These are phyloP conservation scores for Irpex sp. DNA, from an alignment of 1,284 basidiomycete species.

Conservation along the genomic window DNA sequence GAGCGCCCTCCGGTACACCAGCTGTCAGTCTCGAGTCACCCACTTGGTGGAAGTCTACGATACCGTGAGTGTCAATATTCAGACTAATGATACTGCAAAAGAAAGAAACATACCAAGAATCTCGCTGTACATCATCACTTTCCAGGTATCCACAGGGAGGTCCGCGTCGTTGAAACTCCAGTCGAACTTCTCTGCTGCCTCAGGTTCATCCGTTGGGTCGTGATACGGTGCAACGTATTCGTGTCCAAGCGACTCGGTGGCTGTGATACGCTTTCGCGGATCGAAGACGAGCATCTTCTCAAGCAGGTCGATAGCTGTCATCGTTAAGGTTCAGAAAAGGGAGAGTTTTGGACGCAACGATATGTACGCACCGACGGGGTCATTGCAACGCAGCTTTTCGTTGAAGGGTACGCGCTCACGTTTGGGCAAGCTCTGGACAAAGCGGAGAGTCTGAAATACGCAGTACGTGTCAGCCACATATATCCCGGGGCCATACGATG, in stretches of 20 bases:
- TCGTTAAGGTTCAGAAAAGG: conserved; percentile 8
- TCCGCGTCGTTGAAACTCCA: conserved; percentile 99
- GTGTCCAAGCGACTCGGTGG: conserved; percentile 87
- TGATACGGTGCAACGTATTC: conserved; percentile 98
- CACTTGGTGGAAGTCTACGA: conserved; percentile 76
- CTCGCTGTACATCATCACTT: conserved; percentile 98
- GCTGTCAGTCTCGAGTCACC: conserved; percentile 43
- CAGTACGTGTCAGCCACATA: background rate
- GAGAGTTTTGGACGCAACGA: background rate
- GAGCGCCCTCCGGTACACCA: conserved; percentile 56
- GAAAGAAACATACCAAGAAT: conserved; percentile 69
- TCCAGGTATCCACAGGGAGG: conserved; percentile 98
- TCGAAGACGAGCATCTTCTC: conserved; percentile 99
- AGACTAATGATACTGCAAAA: background rate
- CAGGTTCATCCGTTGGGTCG: conserved; percentile 97
- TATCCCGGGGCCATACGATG: background rate
- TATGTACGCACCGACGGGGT: conserved; percentile 68
- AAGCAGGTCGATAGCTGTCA: conserved; percentile 85
- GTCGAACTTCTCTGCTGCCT: conserved; percentile 93
- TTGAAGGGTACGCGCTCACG: conserved; percentile 93
- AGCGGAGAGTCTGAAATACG: conserved; percentile 82
- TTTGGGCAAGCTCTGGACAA: conserved; percentile 97
- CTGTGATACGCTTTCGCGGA: conserved; percentile 94
- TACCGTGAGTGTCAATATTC: background rate
- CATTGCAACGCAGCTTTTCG: conserved; percentile 89